Percentiles rank a stretch among this genome's conserved stretches.
phyloP scores from a whole-genome alignment of 2,329 filamentous ascomycete species.

The Drechslera avenae region DNA sequence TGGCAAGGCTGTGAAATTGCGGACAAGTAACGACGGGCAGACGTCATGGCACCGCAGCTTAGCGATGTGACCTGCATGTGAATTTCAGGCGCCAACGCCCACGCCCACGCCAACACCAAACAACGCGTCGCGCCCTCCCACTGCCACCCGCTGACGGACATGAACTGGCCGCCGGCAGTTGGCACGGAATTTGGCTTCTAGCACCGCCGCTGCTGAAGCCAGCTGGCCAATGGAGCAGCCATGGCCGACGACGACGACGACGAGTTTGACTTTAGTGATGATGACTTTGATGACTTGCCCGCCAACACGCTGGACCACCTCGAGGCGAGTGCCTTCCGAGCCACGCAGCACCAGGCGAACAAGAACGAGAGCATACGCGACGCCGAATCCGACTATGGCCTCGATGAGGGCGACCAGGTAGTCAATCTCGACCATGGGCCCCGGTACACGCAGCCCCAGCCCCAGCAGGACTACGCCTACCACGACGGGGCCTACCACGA shows the following conservation, averaged over 20 bases:
- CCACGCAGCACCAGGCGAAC: slow-evolving; percentile 38
- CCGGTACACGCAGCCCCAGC: slow-evolving; percentile 9
- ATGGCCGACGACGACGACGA: slow-evolving; percentile 54
- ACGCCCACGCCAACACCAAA: no score
- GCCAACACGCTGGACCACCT: slow-evolving; percentile 53
- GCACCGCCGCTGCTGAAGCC: no score
- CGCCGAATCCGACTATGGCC: slow-evolving; percentile 49
- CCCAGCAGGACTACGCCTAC: no score
- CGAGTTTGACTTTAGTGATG: slow-evolving; percentile 53
- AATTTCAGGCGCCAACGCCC: slow-evolving; percentile 10
- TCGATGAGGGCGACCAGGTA: slow-evolving; percentile 51
- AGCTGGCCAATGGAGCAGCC: slow-evolving; percentile 23
- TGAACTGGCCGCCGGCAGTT: slow-evolving; percentile 1
- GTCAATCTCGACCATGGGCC: slow-evolving; percentile 52
- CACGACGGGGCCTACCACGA: background rate
- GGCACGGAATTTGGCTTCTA: no score
- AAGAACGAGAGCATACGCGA: slow-evolving; percentile 1
- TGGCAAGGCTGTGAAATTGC: slow-evolving; percentile 12
- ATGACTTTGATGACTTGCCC: slow-evolving; percentile 54
- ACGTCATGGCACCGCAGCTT: slow-evolving; percentile 18
- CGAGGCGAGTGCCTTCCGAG: slow-evolving; percentile 51
- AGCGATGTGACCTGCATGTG: slow-evolving; percentile 14
- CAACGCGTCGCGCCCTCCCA: slow-evolving; percentile 16
- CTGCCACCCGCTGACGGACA: slow-evolving; percentile 15
- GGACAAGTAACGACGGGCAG: slow-evolving; percentile 15